These are phyloP conservation scores for Sporothrix euskadiensis DNA, from an alignment of 2,329 filamentous ascomycete species.

Conservation along the genomic window DNA sequence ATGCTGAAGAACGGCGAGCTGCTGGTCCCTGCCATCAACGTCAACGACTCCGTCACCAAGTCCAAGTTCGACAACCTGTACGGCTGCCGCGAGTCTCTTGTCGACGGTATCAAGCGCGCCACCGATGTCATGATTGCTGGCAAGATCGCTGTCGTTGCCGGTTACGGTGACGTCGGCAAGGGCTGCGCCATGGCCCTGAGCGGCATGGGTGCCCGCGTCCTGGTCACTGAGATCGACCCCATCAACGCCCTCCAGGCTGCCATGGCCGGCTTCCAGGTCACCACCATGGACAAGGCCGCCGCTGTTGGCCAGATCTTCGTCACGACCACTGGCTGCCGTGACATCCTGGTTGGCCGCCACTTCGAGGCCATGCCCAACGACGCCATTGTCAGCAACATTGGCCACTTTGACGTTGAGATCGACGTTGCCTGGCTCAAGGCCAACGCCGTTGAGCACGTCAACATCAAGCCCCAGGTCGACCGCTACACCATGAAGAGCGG, in stretches of 20 bases:
- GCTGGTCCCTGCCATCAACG: conserved; percentile 94
- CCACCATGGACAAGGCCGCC: conserved; percentile 94
- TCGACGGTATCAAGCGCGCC: conserved; percentile 99
- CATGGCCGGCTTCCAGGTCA: conserved; percentile 95
- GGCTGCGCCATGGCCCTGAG: conserved; percentile 94
- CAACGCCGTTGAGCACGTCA: conserved; percentile 89
- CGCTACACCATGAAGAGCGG: conserved; percentile 92
- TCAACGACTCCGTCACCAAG: conserved; percentile 99
- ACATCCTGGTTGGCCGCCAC: conserved; percentile 89
- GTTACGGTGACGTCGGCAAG: conserved; percentile 99
- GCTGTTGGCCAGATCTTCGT: conserved; percentile 93
- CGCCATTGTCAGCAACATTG: conserved; percentile 99
- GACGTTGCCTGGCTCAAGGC: conserved; percentile 99
- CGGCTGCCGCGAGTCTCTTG: conserved; percentile 97
- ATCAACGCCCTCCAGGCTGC: conserved; percentile 99
- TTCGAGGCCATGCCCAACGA: conserved; percentile 97
- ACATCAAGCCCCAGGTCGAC: conserved; percentile 99
- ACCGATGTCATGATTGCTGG: conserved; percentile 99
- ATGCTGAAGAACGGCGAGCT: conserved; percentile 92
- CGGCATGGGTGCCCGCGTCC: conserved; percentile 94
- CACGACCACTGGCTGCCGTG: conserved; percentile 98
- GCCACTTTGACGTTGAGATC: conserved; percentile 99
- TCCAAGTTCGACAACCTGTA: conserved; percentile 99
- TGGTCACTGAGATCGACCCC: conserved; percentile 96
- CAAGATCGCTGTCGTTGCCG: conserved; percentile 96